Evolutionary conservation across 805 yeast species (phyloP).

Genomic region (Saccharomycopsis microspora): DNA sequence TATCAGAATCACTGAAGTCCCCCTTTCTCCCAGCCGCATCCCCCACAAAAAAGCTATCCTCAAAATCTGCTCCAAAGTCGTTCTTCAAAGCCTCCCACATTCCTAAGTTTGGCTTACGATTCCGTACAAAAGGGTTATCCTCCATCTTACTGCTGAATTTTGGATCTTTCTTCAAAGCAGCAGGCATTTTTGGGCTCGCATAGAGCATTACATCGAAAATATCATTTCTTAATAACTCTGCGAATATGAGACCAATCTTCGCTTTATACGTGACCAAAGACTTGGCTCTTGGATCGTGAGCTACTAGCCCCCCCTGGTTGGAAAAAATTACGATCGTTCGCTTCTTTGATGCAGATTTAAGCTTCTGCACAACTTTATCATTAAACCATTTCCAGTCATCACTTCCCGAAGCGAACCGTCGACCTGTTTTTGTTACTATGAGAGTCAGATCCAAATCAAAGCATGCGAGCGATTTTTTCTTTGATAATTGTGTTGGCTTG

Average conservation of each 20-base stretch:
- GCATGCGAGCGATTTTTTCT: background rate
- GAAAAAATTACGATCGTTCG: slow-evolving; percentile 60
- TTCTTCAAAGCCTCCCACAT: slow-evolving; percentile 53
- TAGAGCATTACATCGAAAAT: slow-evolving; percentile 25
- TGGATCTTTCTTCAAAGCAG: slow-evolving; percentile 17
- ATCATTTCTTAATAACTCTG: slow-evolving; percentile 20
- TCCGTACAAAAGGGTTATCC: slow-evolving; percentile 19
- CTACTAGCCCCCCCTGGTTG: slow-evolving; percentile 69
- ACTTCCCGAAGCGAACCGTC: slow-evolving; percentile 43
- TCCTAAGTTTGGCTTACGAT: slow-evolving; percentile 70
- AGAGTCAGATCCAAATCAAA: slow-evolving; percentile 85
- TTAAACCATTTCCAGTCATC: slow-evolving; percentile 70
- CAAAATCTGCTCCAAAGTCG: slow-evolving; percentile 28
- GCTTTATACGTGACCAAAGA: slow-evolving; percentile 28
- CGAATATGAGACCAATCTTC: slow-evolving; percentile 30
- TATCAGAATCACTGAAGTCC: slow-evolving; percentile 79
- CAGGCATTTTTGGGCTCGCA: slow-evolving; percentile 53
- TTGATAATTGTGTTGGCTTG: background rate
- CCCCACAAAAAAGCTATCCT: slow-evolving; percentile 63
- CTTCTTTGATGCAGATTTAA: slow-evolving; percentile 18
- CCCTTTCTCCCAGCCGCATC: slow-evolving; percentile 85
- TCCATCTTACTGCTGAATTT: background rate
- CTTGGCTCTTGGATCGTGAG: slow-evolving; percentile 23
- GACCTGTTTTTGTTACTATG: slow-evolving; percentile 52
- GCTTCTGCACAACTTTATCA: slow-evolving; percentile 20